A percentile compares a stretch with the other conserved stretches of the same genome.
Conservation (phyloP, 345 rosid species). For the Citrus maxima region DNA sequence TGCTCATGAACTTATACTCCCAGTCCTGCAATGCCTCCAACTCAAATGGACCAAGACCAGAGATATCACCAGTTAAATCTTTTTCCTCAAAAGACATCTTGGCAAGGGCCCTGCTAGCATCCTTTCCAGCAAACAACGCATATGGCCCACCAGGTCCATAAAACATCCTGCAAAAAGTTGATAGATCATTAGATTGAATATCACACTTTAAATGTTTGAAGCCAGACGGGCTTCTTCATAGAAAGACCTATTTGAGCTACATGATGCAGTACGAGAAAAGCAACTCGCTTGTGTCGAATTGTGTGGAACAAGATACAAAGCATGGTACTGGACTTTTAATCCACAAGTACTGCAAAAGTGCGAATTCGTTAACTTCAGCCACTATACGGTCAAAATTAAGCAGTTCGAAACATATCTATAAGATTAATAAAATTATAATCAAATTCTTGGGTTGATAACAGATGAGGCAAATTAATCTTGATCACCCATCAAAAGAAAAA, state of each 20-base stretch:
- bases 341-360: background rate
- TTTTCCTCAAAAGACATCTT: constrained; percentile 97
- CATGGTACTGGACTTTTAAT: background rate
- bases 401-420: background rate
- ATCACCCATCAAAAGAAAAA: background rate
- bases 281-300: background rate
- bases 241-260: background rate
- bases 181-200: background rate
- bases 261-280: background rate
- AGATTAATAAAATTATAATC: background rate
- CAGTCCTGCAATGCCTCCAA: constrained; percentile 97
- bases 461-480: background rate
- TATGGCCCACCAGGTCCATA: constrained; percentile 99
- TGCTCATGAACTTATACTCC: constrained; percentile 99
- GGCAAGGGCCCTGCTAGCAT: constrained; percentile 99
- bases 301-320: background rate
- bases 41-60: constrained; percentile 95
- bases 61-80: constrained; percentile 86
- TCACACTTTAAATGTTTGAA: background rate
- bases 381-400: background rate
- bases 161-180: constrained; percentile 67
- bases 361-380: background rate
- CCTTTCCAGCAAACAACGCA: constrained; percentile 94
- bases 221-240: background rate
- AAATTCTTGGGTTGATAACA: background rate